phyloP scores from a whole-genome alignment of 495 filamentous ascomycete species.

The Hypoxylon crocopeplum region DNA sequence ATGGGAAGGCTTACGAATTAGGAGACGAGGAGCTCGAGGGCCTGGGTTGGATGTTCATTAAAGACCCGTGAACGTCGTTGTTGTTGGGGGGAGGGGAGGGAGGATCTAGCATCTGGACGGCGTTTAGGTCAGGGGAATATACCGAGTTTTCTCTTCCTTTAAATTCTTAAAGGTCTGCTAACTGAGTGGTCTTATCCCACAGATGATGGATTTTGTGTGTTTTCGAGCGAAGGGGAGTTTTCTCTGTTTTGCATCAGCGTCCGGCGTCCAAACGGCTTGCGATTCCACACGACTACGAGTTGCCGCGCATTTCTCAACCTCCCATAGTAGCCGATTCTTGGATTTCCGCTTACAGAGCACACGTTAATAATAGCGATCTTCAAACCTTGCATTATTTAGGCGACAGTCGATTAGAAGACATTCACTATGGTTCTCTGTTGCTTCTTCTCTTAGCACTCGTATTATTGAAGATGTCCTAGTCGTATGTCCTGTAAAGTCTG shows the following conservation, averaged over 20 bases:
- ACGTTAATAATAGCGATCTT: background rate
- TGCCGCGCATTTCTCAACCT: background rate
- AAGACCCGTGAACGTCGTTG: too few species aligned
- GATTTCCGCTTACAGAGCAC: background rate
- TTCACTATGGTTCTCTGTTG: background rate
- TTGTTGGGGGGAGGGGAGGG: background rate
- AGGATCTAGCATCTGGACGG: constrained; percentile 12
- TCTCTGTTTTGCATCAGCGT: constrained; percentile 35
- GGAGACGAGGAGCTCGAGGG: background rate
- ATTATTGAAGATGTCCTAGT: constrained; percentile 25
- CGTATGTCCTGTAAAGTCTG: constrained; percentile 7
- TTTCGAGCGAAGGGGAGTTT: constrained; percentile 11
- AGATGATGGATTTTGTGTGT: constrained; percentile 24
- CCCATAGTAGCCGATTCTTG: constrained; percentile 6
- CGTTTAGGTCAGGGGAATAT: constrained; percentile 12
- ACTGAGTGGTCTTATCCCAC: constrained; percentile 6
- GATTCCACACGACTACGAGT: constrained; percentile 20
- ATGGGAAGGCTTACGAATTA: background rate
- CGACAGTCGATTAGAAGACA: background rate
- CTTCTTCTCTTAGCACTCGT: constrained; percentile 11
- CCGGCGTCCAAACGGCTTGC: constrained; percentile 31
- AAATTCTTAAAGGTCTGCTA: constrained; percentile 1
- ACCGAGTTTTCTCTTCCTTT: constrained; percentile 1
- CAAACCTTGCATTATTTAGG: background rate
- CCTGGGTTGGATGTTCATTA: constrained; percentile 6